These are phyloP conservation scores for Suhomyces sp. DNA, from an alignment of 805 yeast species.

Conservation along the genomic window DNA sequence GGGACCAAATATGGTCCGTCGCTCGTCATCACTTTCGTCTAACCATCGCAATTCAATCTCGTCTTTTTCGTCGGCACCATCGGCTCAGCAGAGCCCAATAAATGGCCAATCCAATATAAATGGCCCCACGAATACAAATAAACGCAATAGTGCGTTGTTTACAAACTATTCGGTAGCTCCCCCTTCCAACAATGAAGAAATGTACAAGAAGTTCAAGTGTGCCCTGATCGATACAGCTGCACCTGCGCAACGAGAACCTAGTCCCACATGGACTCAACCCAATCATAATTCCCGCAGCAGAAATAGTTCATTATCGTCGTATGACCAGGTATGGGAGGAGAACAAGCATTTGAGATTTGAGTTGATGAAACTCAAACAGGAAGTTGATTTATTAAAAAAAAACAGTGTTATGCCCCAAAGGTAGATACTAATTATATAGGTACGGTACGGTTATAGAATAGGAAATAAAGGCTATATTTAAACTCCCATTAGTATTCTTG, in stretches of 20 bases:
- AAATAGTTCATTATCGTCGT: constrained; percentile 8
- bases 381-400: constrained; percentile 8
- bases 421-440: not conserved
- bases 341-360: constrained; percentile 12
- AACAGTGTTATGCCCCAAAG: not conserved
- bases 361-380: constrained; percentile 12
- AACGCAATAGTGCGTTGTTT: constrained; percentile 13
- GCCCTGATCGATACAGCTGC: constrained; percentile 4
- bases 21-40: constrained; percentile 15
- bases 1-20: constrained; percentile 7
- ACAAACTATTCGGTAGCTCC: constrained; percentile 10
- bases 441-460: not conserved
- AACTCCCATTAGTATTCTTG: not conserved
- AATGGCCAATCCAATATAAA: not conserved
- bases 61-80: constrained; percentile 9
- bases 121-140: constrained; percentile 8
- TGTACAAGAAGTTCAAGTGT: constrained; percentile 8
- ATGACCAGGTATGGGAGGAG: constrained; percentile 13
- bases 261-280: constrained; percentile 10
- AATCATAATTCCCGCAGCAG: constrained; percentile 8
- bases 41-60: constrained; percentile 12
- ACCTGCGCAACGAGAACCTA: constrained; percentile 3
- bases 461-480: not conserved
- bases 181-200: constrained; percentile 7
- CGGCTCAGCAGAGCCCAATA: constrained; percentile 2